Evolutionary conservation across 805 yeast species (phyloP), one percentile per base, ranked within the genome.

Genomic region (Jamesozyma jinghongensis): DNA sequence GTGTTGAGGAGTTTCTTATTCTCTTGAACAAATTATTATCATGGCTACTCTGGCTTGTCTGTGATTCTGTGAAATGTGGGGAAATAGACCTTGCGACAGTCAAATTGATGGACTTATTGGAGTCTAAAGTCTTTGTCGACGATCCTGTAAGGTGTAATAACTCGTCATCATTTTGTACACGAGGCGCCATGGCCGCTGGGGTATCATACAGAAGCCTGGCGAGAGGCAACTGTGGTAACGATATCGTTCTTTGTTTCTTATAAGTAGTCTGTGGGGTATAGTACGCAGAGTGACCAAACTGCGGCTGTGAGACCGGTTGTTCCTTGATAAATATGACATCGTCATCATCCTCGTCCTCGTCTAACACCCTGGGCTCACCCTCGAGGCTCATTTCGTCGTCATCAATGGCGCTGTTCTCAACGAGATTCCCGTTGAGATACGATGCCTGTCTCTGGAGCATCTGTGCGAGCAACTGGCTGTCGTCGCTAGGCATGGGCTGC

Each of bases 211-310:
- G 44, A 14, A 74, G 56, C 43, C 64, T 69, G 2, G 77, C 65
- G 40, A 73, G 65, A 0, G 77, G 71, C 18, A 75, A 50, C 49
- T 75, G 80, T 4, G 80, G 80, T 36, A 74, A 48, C 0, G 79
- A 73, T 32, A 71, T 69, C 0, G 78, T 73, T 52, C 78, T 60
- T 47, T 68, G 68, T 45, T 70, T 72, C 50, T 66, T 66, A 32
- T 56, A 46, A 26, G 6, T 32, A 8, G 14, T 25, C 16, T n/a
- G 11, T 5, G 38, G 16, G 44, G 18, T 19, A 19, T 28, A 25
- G 20, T 28, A 27, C 3, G 11, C 12, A 11, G 36, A 5, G 13
- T 34, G 20, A 12, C 38, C 16, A n/a, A 32, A 32, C 6, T 28
- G 12, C 18, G 14, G 36, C n/a, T n/a, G 22, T 12, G 32, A 18